phyloP scores from a whole-genome alignment of 768 basidiomycete genomes.

The Psilocybe tampanensis region DNA sequence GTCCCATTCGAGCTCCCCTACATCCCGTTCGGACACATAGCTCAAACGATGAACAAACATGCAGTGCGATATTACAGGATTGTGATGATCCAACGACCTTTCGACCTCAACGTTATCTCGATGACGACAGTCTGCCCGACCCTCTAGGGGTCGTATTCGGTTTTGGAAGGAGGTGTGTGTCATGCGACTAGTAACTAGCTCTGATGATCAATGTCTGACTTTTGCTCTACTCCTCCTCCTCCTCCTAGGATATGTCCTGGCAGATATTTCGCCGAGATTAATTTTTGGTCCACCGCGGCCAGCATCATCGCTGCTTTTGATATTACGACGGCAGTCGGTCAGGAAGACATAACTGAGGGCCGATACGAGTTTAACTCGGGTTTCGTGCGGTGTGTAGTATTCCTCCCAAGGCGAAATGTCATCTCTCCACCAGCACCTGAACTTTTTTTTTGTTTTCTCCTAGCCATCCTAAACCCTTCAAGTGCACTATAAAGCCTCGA shows the following conservation, averaged over 20 bases:
- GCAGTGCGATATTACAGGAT: slow-evolving; percentile 45
- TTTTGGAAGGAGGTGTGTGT: slow-evolving; percentile 53
- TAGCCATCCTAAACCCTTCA: slow-evolving; percentile 57
- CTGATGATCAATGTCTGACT: not conserved
- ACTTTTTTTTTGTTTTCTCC: not conserved
- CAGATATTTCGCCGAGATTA: slow-evolving; percentile 50
- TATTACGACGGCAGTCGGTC: slow-evolving; percentile 42
- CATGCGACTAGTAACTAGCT: not conserved
- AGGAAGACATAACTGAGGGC: slow-evolving; percentile 35
- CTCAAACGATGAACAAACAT: too few relatives aligned
- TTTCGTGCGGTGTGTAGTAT: slow-evolving; percentile 46
- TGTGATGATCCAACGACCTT: slow-evolving; percentile 50
- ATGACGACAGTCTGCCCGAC: slow-evolving; percentile 40
- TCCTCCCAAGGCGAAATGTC: not conserved
- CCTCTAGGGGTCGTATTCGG: slow-evolving; percentile 55
- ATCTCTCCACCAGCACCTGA: not conserved
- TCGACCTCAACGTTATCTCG: slow-evolving; percentile 51
- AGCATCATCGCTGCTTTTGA: slow-evolving; percentile 48
- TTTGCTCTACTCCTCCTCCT: too few relatives aligned
- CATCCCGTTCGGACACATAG: too few relatives aligned
- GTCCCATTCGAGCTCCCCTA: too few relatives aligned
- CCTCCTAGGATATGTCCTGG: slow-evolving; percentile 53
- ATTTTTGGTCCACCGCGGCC: slow-evolving; percentile 47
- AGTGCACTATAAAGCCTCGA: slow-evolving; percentile 48
- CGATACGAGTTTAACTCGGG: slow-evolving; percentile 39